Base-by-base conservation (phyloP, 2,329 filamentous ascomycete genomes). In the Gnomoniopsis smithogilvyi region DNA sequence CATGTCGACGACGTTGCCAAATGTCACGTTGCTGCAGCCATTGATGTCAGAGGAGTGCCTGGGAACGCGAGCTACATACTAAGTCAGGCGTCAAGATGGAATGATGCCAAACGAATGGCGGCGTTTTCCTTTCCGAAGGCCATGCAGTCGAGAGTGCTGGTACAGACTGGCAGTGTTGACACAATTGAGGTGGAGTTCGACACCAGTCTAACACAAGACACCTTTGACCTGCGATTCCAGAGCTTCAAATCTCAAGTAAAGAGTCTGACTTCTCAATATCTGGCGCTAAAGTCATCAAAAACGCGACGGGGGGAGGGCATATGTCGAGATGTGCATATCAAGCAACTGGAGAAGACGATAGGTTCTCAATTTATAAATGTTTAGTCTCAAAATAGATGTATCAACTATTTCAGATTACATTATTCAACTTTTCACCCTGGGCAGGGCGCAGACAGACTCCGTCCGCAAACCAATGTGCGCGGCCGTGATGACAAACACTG, bases 1-100 rank as follows among this genome's bases (percentile, higher is more conserved):
- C 70, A 76, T 58, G 64, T 74, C 17, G 69, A 75, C 53, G 74
- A 77, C 56, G 73, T 74, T 3, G 73, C 74, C 1, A 67, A 66
- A 26, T 69, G 70, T 6, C 75, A 78, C 54, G 69, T 77, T 30
- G 61, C 63, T 6, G 73, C 75, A 3, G 68, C 77, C 6, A 60
- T 72, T 24, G 65, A 67, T 30, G 62, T 63, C 1, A 22, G 26
- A 3, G 26, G 26, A 8, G 62, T 76, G 6, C 59, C 68, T 1
- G 70, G 69, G 6, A 69, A 70, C 51, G 65, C 69, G 58, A 67
- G 71, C 62, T 71, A 73, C 60, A 68, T 74, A 33, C 64, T 73
- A 21, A 67, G 63, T 57, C 62, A 64, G 62, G 48, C 62, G 15
- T 71, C 68, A 14, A 58, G 64, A 49, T 78, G 74, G 76, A 72